Evolutionary conservation across 257 asterid species (phyloP), one percentile per base, ranked within the genome.

Genomic region (Leonotis leonurus): DNA sequence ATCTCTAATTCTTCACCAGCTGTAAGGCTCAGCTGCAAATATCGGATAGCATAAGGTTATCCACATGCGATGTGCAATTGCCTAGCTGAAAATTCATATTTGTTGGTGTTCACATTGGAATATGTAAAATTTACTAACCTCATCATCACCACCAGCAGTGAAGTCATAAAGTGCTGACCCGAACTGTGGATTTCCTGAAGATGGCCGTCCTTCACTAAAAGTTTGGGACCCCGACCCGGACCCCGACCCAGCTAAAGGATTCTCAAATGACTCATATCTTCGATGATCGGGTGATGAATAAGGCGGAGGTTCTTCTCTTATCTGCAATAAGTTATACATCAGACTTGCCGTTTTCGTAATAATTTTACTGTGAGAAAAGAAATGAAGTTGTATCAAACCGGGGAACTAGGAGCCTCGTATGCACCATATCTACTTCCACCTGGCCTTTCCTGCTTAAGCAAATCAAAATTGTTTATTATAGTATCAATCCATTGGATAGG

Each of bases 131-230:
- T 24, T 39, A 63, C 65, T 64, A 73, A 89, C 99, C 97, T 93
- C 99, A 72, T 93, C 99, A 74, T 93, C 97, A 40, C 99, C 99
- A 36, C 99, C 99, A 62, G 99, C 99, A 67, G 90, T 87, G 82
- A 93, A 93, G 80, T 93, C 99, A 80, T 93, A 93, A 56, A 93
- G 88, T 36, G 99, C 99, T 65, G 89, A 52, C 57, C 97, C 99
- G 25, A 44, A 65, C 74, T 87, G 85, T 51, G 82, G 74, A 79
- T 80, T 79, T 44, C 92, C 84, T 8, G 98, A 85, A 80, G 96
- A 87, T 62, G 75, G 40, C 43, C 84, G 86, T 43, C 81, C 88
- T 10, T 80, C 99, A 54, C 86, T 92, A 80, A 75, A 85, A 77
- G 94, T 82, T 41, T 75, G 74, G 33, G 93, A 85, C 65, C 82